phyloP scores from a whole-genome alignment of 2,329 filamentous ascomycete genomes.

The Botrytis tulipae region DNA sequence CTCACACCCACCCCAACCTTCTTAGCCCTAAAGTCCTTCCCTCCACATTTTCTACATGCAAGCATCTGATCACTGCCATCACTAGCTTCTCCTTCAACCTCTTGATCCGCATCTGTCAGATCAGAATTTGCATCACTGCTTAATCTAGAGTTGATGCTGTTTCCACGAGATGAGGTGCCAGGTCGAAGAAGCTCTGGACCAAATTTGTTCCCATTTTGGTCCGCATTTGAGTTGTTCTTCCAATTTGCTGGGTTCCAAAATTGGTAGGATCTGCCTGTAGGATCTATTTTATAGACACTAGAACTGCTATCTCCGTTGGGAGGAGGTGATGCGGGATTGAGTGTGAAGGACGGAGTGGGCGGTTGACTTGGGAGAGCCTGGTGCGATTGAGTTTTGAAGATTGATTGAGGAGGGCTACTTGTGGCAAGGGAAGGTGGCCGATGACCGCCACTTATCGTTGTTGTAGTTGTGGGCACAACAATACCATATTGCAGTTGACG shows the following conservation, averaged over 20 bases:
- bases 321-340: conserved; percentile 6
- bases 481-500: conserved; percentile 35
- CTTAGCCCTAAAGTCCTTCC: conserved; percentile 61
- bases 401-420: conserved; percentile 30
- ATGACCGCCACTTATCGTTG: background rate
- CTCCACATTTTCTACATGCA: conserved; percentile 58
- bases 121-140: conserved; percentile 51
- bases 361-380: conserved; percentile 14
- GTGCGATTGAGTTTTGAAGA: conserved; percentile 8
- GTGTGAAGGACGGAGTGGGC: conserved; percentile 17
- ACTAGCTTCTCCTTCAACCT: conserved; percentile 46
- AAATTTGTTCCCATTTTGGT: conserved; percentile 28
- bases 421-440: conserved; percentile 32
- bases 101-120: conserved; percentile 33
- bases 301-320: background rate
- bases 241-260: conserved; percentile 60
- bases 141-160: conserved; percentile 48
- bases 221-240: conserved; percentile 34
- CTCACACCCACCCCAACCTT: conserved; percentile 50
- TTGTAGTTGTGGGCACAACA: conserved; percentile 19
- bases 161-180: conserved; percentile 25
- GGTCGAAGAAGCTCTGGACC: conserved; percentile 27
- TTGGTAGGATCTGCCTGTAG: conserved; percentile 44
- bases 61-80: conserved; percentile 45
- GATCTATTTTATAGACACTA: conserved; percentile 42